Base-by-base conservation (phyloP, 1,284 basidiomycete species). In the Clitocybe nebularis region DNA sequence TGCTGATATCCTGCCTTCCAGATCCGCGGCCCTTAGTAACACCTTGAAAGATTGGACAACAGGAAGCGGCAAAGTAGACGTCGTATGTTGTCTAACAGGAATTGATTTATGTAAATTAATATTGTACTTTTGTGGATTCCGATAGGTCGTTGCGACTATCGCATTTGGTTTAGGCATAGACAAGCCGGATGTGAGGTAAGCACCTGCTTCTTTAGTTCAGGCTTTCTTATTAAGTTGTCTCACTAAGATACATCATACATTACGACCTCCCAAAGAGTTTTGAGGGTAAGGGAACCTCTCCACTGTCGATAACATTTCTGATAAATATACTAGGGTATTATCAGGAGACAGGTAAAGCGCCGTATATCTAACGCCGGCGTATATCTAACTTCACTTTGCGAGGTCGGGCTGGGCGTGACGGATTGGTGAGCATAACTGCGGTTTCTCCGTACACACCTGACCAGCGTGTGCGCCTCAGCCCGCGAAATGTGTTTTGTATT, bases 131-230 rank as follows among this genome's bases (percentile, higher is more conserved):
- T 16, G 11, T 16, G 14, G 14, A 5, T 16, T 17, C 11, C 13
- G 13, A n/a, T 26, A 73, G 63, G 67, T 73, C 25, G 66, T 71
- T n/a, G 66, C 67, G 20, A 71, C 71, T 0, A 81, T 93, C 32
- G 90, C 90, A 1, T 93, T 93, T 54, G 90, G 91, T 1, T 84
- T 93, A 71, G 90, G 91, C 1, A 91, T 94, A 22, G 90, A 94
- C 60, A 91, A 92, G 60, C 66, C 79, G 2, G 81, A 91, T 55
- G 87, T 90, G 25, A 75, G 87, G 72, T 87, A 65, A 23, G 74
- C 60, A 26, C 13, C 13, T 19, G 13, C 10, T 21, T 8, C 14
- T n/a, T 14, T 4, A 33, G 29, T 14, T 19, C 43, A 10, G 35
- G 11, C 5, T 3, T 14, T 25, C 13, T 10, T 21, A 20, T 13